These are phyloP conservation scores for Fusarium sublunatum DNA, from an alignment of 2,329 filamentous ascomycete genomes.

Conservation along the genomic window DNA sequence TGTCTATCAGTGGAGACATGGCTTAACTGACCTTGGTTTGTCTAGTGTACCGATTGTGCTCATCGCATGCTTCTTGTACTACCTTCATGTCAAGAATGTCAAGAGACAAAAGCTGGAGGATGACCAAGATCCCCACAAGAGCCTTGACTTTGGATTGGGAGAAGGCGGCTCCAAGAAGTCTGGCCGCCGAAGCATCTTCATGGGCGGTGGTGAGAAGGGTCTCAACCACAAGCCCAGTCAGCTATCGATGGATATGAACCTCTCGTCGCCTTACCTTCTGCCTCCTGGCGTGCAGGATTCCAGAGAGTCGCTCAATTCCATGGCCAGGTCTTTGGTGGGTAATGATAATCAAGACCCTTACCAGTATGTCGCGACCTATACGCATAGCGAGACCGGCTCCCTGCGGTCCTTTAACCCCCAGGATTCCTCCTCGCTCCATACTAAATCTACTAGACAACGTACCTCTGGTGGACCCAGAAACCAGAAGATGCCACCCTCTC, in stretches of 20 bases:
- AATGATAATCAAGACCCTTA: slow-evolving; percentile 88
- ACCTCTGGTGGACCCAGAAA: slow-evolving; percentile 46
- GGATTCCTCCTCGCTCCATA: slow-evolving; percentile 61
- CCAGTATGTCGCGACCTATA: slow-evolving; percentile 69
- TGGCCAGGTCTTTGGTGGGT: slow-evolving; percentile 80
- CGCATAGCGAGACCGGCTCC: slow-evolving; percentile 66
- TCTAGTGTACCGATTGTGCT: slow-evolving; percentile 78
- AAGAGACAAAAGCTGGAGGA: slow-evolving; percentile 81
- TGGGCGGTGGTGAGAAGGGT: slow-evolving; percentile 66
- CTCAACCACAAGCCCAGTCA: slow-evolving; percentile 59
- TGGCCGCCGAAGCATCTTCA: slow-evolving; percentile 51
- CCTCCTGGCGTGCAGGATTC: slow-evolving; percentile 83
- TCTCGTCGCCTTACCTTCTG: slow-evolving; percentile 91
- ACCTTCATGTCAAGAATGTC: slow-evolving; percentile 82
- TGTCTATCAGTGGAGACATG: slow-evolving; percentile 3
- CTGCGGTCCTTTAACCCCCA: slow-evolving; percentile 62
- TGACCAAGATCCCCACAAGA: slow-evolving; percentile 85
- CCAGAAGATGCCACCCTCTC: slow-evolving; percentile 49
- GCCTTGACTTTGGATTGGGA: slow-evolving; percentile 89
- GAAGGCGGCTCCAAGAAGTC: slow-evolving; percentile 50
- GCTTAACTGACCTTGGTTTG: slow-evolving; percentile 32
- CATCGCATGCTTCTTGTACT: slow-evolving; percentile 74
- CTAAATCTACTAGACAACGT: slow-evolving; percentile 55
- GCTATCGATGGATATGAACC: slow-evolving; percentile 78
- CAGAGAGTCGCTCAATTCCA: slow-evolving; percentile 85